Evolutionary conservation across 768 basidiomycete genomes (phyloP).

Genomic region (Rhizopogon vesiculosus): DNA sequence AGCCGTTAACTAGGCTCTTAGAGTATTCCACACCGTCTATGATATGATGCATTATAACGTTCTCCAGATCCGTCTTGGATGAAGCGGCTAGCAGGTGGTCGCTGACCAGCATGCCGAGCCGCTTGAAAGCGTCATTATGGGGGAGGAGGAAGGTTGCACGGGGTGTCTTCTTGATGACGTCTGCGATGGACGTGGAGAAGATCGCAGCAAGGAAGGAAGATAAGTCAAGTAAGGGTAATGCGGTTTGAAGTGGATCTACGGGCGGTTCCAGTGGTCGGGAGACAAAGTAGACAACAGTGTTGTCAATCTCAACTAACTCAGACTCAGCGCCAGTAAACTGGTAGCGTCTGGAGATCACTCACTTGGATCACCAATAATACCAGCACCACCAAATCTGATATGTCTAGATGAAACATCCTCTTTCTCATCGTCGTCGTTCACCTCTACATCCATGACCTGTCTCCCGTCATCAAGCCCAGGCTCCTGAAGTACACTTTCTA

Average conservation of each 20-base stretch:
- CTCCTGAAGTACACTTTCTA: constrained; percentile 77
- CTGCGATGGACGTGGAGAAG: constrained; percentile 81
- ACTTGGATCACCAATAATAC: constrained; percentile 76
- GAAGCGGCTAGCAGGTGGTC: constrained; percentile 77
- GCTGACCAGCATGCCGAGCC: constrained; percentile 80
- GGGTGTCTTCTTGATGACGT: constrained; percentile 56
- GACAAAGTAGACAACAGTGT: constrained; percentile 85
- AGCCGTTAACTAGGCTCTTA: constrained; percentile 52
- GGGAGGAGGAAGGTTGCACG: constrained; percentile 84
- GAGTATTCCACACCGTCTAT: constrained; percentile 74
- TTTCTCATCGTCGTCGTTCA: constrained; percentile 44
- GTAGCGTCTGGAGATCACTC: constrained; percentile 21
- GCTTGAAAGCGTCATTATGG: constrained; percentile 83
- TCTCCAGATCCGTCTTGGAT: constrained; percentile 75
- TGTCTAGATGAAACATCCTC: constrained; percentile 43
- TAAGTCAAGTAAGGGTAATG: constrained; percentile 76
- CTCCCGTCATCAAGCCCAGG: constrained; percentile 60
- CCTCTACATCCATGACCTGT: constrained; percentile 69
- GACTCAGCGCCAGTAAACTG: constrained; percentile 6
- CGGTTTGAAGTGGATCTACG: constrained; percentile 71
- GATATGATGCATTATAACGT: constrained; percentile 85
- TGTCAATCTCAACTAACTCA: constrained; percentile 60
- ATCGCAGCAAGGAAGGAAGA: constrained; percentile 89
- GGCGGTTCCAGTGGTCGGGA: constrained; percentile 83
- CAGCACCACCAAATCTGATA: constrained; percentile 80